Conservation (phyloP, 164 flowering plant species). For the Cinnamomum chago region DNA sequence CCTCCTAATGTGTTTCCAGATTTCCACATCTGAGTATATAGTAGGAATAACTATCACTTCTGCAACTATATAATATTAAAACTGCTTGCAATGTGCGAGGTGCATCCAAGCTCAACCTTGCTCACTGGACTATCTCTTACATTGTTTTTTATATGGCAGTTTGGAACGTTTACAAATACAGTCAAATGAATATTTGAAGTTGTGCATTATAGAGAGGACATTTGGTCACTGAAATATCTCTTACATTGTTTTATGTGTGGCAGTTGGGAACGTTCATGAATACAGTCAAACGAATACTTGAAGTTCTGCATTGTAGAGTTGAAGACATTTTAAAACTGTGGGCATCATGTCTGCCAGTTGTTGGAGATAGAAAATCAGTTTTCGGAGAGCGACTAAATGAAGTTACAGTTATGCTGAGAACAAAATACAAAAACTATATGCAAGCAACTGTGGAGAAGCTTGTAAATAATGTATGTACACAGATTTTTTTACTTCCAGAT, state of each 20-base stretch:
- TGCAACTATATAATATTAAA: not conserved
- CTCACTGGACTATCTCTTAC: slow-evolving; percentile 2
- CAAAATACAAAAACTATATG: slow-evolving; percentile 83
- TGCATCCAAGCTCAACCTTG: not conserved
- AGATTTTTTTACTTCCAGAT: not conserved
- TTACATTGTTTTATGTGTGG: slow-evolving; percentile 4
- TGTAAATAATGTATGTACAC: slow-evolving; percentile 56
- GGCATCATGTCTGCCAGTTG: slow-evolving; percentile 68
- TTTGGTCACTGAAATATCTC: slow-evolving; percentile 1
- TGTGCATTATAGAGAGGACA: too few relatives aligned
- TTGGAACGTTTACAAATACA: slow-evolving; percentile 31
- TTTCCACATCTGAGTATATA: not conserved
- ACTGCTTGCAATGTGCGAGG: not conserved
- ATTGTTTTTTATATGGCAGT: slow-evolving; percentile 30
- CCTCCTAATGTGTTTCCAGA: not conserved
- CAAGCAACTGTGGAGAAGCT: slow-evolving; percentile 87
- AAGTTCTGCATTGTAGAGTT: slow-evolving; percentile 68
- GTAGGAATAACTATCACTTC: not conserved
- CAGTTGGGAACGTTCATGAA: slow-evolving; percentile 84
- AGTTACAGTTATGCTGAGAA: slow-evolving; percentile 73
- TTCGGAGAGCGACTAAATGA: slow-evolving; percentile 91
- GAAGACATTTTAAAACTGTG: slow-evolving; percentile 76
- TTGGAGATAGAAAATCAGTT: slow-evolving; percentile 51
- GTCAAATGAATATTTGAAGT: too few relatives aligned
- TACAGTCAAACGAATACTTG: slow-evolving; percentile 86